Evolutionary conservation across 805 yeast species (phyloP), one percentile per base, ranked within the genome.

Genomic region (Komagataella pastoris): DNA sequence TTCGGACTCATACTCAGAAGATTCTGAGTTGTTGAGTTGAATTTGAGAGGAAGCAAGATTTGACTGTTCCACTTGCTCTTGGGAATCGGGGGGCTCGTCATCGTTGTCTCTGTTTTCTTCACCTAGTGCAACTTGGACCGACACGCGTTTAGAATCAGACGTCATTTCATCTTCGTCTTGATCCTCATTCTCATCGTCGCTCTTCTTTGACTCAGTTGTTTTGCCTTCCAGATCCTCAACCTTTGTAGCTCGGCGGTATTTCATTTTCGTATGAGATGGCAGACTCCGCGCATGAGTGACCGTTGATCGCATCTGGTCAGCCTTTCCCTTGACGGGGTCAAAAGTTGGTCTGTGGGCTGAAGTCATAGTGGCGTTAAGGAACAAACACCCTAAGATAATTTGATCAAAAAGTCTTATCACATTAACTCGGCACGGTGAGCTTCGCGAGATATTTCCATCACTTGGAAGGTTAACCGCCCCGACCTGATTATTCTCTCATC

Each of bases 341-440:
- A 82, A 72, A 6, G 85, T 82, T 0, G 87, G 86, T 60, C 84
- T 73, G 59, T 80, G 85, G 7, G 85, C 84, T 3, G 86, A 78
- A 0, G 87, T 79, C 88, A 82, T 81, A 18, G 44, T 21, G 45
- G 19, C 14, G 30, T 6, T 5, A n/a, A 18, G 19, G 19, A 14
- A 17, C 18, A 17, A 17, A 43, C 23, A 17, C 47, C 23, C 19
- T 10, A 1, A 10, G 12, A 6, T 7, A n/a, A 44, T 8, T 7
- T 18, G 18, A n/a, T 12, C 2, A 44, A 44, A 18, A 18, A 12
- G 14, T 10, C 10, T 18, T 18, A 44, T 19, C 47, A 18, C 14
- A 10, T 30, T 10, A 8, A 14, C 14, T 30, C 3, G 40, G 40
- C 14, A 10, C 12, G 14, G 40, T 30, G 40, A 30, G 40, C 40